Conservation (phyloP, 495 filamentous ascomycete species). For the Parathielavia hyrcaniae region DNA sequence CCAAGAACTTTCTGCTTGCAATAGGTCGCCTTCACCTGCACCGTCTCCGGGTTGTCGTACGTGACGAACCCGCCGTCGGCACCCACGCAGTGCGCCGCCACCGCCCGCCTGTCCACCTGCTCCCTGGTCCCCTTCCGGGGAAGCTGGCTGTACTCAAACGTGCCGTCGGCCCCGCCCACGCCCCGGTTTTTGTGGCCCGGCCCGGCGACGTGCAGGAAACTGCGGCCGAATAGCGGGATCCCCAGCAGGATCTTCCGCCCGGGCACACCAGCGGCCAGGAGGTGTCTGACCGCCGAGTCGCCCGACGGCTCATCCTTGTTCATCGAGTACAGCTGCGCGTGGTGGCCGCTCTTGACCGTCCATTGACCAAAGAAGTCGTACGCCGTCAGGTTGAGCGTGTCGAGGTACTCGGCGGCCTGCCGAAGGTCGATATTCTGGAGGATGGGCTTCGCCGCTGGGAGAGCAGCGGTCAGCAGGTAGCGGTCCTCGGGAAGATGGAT, state of each 20-base stretch:
- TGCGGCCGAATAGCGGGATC: slow-evolving; percentile 73
- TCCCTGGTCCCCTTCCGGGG: slow-evolving; percentile 67
- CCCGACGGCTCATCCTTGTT: slow-evolving; percentile 54
- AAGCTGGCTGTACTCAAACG: slow-evolving; percentile 74
- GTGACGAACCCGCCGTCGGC: slow-evolving; percentile 80
- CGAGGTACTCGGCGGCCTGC: slow-evolving; percentile 58
- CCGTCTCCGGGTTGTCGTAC: slow-evolving; percentile 79
- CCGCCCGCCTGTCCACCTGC: slow-evolving; percentile 55
- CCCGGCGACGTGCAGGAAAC: slow-evolving; percentile 62
- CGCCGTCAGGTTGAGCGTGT: slow-evolving; percentile 76
- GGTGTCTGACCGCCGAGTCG: slow-evolving; percentile 59
- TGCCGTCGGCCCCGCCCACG: slow-evolving; percentile 67
- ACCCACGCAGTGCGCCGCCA: slow-evolving; percentile 72
- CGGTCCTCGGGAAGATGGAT: slow-evolving; percentile 63
- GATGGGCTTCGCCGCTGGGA: slow-evolving; percentile 71
- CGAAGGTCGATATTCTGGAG: slow-evolving; percentile 70
- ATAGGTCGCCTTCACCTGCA: slow-evolving; percentile 77
- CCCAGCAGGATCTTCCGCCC: slow-evolving; percentile 71
- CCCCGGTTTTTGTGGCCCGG: slow-evolving; percentile 59
- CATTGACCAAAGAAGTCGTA: slow-evolving; percentile 87
- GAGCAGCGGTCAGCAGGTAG: slow-evolving; percentile 71
- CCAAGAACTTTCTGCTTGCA: slow-evolving; percentile 70
- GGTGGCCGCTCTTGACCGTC: slow-evolving; percentile 64
- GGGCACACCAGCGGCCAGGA: slow-evolving; percentile 61
- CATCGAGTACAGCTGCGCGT: slow-evolving; percentile 69